Base-by-base conservation (phyloP, 768 basidiomycete genomes). In the Terana coerulea region DNA sequence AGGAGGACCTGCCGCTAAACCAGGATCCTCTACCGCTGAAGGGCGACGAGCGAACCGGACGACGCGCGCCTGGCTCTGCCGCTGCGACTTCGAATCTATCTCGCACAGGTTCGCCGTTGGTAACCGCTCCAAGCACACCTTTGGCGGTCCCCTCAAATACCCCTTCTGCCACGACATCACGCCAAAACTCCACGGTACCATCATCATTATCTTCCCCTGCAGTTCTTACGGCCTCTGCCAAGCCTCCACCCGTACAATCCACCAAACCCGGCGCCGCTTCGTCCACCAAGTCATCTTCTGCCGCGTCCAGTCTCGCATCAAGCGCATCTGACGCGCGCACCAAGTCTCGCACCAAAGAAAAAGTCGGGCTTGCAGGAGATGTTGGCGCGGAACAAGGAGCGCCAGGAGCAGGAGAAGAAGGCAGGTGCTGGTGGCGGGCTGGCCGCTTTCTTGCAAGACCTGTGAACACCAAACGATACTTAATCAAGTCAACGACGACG, bases 361-460 rank as follows among this genome's bases (percentile, higher is more conserved):
- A 79, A 76, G 58, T 65, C 75, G 0, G 75, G 75, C 9, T 61
- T 91, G 35, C 84, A 81, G 62, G 75, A 80, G 36, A 75, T 91
- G 72, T 71, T 90, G 29, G 75, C 75, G 24, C 77, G 78, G 34
- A 86, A 84, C 55, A 78, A 76, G 41, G 72, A 83, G 55, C 72
- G 75, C 58, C 72, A 78, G 61, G 69, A 70, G 44, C 71, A 69
- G 57, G 72, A 73, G 66, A 68, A 63, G 59, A 61, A 64, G 22
- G 51, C 61, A 58, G 39, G 57, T 48, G 42, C 63, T 54, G 45
- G 68, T 59, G 41, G 53, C 24, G 76, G 78, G 17, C 68, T 88
- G 28, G 76, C 82, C 3, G 76, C 77, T 28, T 86, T 86, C 62
- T 61, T 83, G 26, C 71, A 68, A 47, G 71, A 65, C 24, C 66